These are phyloP conservation scores for Alloteropsis angusta DNA, from an alignment of 202 grass and related monocot species.

Conservation along the genomic window DNA sequence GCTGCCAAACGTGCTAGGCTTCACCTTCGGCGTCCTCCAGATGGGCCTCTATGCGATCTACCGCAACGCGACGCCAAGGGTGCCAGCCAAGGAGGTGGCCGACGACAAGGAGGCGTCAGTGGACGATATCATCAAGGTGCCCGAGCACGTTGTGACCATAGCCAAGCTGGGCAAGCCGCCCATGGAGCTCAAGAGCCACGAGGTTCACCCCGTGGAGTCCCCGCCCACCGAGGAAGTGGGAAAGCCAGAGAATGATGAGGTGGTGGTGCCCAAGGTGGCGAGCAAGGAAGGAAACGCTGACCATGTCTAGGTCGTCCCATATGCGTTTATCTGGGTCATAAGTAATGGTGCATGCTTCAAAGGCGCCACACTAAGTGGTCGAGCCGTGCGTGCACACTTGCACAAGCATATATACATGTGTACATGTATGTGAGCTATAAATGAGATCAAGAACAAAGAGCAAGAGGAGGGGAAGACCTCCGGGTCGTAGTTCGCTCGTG, in stretches of 20 bases:
- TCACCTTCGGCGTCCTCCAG: slow-evolving; percentile 52
- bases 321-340: neutral
- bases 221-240: neutral
- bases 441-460: neutral
- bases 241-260: neutral
- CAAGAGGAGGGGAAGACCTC: neutral
- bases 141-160: slow-evolving; percentile 35
- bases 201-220: neutral
- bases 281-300: neutral
- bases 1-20: slow-evolving; percentile 68
- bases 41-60: slow-evolving; percentile 68
- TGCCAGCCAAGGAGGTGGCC: neutral
- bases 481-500: neutral
- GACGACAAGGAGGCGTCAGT: neutral
- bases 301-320: neutral
- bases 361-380: neutral
- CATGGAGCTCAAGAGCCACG: slow-evolving; percentile 1
- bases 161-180: slow-evolving; percentile 2
- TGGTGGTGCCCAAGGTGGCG: neutral
- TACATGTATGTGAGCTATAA: neutral
- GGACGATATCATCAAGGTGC: neutral
- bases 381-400: neutral
- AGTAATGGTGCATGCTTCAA: neutral
- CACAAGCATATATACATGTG: neutral
- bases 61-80: slow-evolving; percentile 14